Conservation (phyloP, 805 yeast genomes). For the Wickerhamiella bombiphila region DNA sequence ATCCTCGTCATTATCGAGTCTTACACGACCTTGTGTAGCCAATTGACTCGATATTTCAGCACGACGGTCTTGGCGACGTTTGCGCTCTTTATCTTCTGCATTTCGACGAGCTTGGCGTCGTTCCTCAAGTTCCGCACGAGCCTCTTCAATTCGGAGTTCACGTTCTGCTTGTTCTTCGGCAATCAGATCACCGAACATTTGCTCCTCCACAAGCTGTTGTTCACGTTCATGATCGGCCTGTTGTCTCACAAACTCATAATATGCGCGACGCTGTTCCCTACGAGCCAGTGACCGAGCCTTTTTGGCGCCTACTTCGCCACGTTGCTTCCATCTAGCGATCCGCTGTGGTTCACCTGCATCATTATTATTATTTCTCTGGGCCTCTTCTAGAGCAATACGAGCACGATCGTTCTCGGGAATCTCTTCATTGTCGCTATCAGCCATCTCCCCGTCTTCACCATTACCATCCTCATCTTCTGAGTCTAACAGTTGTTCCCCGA, state of each 20-base stretch:
- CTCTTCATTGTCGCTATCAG: not conserved
- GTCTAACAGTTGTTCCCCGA: too few species aligned
- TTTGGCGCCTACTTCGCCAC: constrained; percentile 21
- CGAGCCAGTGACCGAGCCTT: constrained; percentile 23
- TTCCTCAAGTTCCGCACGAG: constrained; percentile 14
- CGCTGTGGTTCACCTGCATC: constrained; percentile 11
- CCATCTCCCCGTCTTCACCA: not conserved
- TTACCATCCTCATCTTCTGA: too few species aligned
- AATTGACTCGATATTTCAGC: constrained; percentile 10
- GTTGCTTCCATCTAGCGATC: constrained; percentile 17
- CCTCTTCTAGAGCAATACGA: constrained; percentile 13
- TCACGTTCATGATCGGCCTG: constrained; percentile 19
- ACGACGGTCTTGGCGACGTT: constrained; percentile 9
- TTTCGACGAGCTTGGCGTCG: constrained; percentile 12
- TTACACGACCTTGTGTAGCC: constrained; percentile 11
- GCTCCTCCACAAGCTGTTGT: constrained; percentile 16
- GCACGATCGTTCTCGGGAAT: constrained; percentile 9
- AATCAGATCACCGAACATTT: constrained; percentile 22
- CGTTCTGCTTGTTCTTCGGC: constrained; percentile 20
- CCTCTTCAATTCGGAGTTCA: constrained; percentile 14
- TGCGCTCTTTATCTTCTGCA: constrained; percentile 14
- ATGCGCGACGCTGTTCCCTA: constrained; percentile 23
- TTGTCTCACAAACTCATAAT: constrained; percentile 22
- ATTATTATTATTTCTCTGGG: constrained; percentile 6
- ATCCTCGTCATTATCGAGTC: constrained; percentile 12